Percentiles rank a stretch among this genome's conserved stretches.
phyloP scores from a whole-genome alignment of 176 grass and related monocot genomes.

The Juncus effusus region DNA sequence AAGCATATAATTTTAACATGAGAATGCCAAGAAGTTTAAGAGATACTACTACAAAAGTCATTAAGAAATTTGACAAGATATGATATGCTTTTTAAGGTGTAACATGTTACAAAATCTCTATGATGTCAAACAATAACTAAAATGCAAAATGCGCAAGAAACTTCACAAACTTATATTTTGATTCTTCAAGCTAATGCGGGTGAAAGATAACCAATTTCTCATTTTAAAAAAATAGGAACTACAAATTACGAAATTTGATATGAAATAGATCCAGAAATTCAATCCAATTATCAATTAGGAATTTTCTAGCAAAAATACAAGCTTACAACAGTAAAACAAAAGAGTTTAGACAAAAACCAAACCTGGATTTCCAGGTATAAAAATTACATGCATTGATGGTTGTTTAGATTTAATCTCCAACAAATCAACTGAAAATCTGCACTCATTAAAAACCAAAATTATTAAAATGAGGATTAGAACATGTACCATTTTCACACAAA shows the following conservation, averaged over 20 bases:
- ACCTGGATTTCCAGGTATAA: constrained; percentile 93
- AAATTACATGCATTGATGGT: constrained; percentile 45
- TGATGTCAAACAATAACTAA: background rate
- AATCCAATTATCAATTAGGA: background rate
- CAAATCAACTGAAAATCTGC: constrained; percentile 61
- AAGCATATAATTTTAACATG: background rate
- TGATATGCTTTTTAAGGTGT: background rate
- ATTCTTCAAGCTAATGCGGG: background rate
- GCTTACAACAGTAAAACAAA: background rate
- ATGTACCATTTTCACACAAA: background rate
- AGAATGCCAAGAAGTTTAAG: background rate
- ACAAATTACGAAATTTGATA: background rate
- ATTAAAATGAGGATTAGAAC: constrained; percentile 14
- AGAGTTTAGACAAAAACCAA: background rate
- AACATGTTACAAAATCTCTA: background rate
- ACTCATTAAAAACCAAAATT: background rate
- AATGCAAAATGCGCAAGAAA: no score
- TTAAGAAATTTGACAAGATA: background rate
- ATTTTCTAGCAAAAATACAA: background rate
- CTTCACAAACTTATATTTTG: no score
- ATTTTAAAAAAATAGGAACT: background rate
- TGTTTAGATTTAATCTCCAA: constrained; percentile 71
- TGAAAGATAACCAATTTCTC: no score
- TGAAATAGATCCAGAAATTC: background rate
- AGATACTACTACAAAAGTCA: background rate